These are phyloP conservation scores for Trametes gibbosa DNA, from an alignment of 768 basidiomycete genomes.

Conservation along the genomic window DNA sequence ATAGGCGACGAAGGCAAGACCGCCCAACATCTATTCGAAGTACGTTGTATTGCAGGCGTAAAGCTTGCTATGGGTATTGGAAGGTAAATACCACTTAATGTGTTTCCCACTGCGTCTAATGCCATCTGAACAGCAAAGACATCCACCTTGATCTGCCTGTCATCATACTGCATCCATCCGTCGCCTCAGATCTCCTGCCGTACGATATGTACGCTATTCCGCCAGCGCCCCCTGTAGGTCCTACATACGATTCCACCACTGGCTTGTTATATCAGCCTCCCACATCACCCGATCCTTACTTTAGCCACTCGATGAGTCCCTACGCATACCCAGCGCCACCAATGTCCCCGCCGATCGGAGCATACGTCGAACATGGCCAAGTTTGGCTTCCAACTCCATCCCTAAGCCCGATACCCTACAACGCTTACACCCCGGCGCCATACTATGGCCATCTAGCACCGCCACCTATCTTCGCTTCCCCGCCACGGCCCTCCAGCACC, in stretches of 20 bases:
- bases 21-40: constrained; percentile 61
- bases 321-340: constrained; percentile 37
- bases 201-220: constrained; percentile 25
- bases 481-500: constrained; percentile 52
- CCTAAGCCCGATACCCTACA: constrained; percentile 7
- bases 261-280: constrained; percentile 17
- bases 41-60: constrained; percentile 59
- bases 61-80: constrained; percentile 72
- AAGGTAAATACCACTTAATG: constrained; percentile 40
- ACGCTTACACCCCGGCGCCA: constrained; percentile 1
- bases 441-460: constrained; percentile 11
- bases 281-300: constrained; percentile 22
- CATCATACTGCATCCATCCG: constrained; percentile 60
- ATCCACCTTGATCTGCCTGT: constrained; percentile 63
- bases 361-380: constrained; percentile 39
- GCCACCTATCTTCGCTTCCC: constrained; percentile 20
- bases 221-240: constrained; percentile 14
- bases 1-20: constrained; percentile 47
- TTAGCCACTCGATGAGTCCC: constrained; percentile 29
- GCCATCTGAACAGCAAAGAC: constrained; percentile 56
- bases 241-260: constrained; percentile 15
- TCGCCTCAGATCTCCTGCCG: constrained; percentile 42
- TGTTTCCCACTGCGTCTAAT: constrained; percentile 1
- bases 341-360: constrained; percentile 34
- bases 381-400: constrained; percentile 45